A percentile compares a stretch with the other conserved stretches of the same genome.
These are phyloP conservation scores for Tulasnella sp. DNA, from an alignment of 768 basidiomycete species.

Conservation along the genomic window DNA sequence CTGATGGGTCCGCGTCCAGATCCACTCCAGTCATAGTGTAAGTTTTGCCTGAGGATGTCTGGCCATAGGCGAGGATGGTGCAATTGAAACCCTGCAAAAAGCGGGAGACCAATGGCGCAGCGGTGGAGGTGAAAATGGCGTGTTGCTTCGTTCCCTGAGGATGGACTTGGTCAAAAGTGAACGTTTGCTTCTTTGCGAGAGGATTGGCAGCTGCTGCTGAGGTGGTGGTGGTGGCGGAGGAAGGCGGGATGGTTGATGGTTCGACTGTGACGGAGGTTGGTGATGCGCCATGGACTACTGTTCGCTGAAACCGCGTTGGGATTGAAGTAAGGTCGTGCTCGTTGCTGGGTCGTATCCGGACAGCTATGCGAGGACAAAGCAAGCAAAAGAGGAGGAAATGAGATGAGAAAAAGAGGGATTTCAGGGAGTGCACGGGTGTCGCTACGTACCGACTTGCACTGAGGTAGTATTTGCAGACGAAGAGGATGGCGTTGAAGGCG, in stretches of 20 bases:
- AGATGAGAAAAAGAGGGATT: conserved; percentile 19
- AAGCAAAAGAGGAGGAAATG: conserved; percentile 17
- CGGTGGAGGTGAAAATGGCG: conserved; percentile 79
- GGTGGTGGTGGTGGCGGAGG: conserved; percentile 51
- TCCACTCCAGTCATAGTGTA: conserved; percentile 98
- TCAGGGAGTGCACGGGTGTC: conserved; percentile 32
- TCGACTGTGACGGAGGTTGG: conserved; percentile 81
- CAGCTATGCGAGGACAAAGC: conserved; percentile 48
- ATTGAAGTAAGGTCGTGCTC: conserved; percentile 79
- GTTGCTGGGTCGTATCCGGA: conserved; percentile 87
- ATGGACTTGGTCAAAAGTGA: conserved; percentile 93
- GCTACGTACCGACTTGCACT: conserved; percentile 81
- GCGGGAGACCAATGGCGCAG: conserved; percentile 76
- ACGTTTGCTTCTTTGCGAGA: conserved; percentile 72
- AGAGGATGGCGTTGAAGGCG: conserved; percentile 15
- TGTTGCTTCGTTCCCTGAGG: conserved; percentile 80
- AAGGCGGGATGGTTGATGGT: conserved; percentile 40
- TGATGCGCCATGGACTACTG: conserved; percentile 75
- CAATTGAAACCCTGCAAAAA: conserved; percentile 96
- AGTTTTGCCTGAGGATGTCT: conserved; percentile 94
- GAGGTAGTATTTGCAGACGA: conserved; percentile 55
- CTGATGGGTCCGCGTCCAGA: conserved; percentile 80
- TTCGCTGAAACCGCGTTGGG: conserved; percentile 90
- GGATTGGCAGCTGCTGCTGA: conserved; percentile 44
- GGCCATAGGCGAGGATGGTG: conserved; percentile 96